phyloP scores from a whole-genome alignment of 2,329 filamentous ascomycete species.

The Epichloe uncinata region DNA sequence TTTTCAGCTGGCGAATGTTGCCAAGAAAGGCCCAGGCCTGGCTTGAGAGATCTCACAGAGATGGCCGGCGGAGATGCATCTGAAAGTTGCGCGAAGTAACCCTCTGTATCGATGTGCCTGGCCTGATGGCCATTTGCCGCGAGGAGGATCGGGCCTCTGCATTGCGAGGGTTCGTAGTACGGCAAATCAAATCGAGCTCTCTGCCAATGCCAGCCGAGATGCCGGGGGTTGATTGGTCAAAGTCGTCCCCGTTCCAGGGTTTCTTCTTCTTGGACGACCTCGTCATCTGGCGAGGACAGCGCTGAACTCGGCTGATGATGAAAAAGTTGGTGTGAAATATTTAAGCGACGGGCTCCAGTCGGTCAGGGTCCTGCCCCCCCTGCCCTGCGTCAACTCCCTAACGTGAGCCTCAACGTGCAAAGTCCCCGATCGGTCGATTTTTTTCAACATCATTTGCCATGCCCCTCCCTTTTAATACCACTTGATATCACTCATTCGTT shows the following conservation, averaged over 20 bases:
- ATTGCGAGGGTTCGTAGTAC: no score
- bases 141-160: no score
- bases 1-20: no score
- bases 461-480: no score
- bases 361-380: background rate
- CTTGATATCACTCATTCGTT: no score
- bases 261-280: background rate
- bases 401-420: no score
- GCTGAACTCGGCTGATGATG: background rate
- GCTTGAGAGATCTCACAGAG: slow-evolving; percentile 1
- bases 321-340: background rate
- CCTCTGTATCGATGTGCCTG: background rate
- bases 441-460: no score
- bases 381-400: no score
- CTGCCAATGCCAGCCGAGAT: background rate
- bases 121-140: background rate
- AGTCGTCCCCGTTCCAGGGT: background rate
- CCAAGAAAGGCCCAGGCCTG: background rate
- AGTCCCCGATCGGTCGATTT: no score
- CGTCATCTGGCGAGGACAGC: background rate
- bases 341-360: background rate
- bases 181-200: background rate
- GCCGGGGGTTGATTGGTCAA: background rate
- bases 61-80: background rate
- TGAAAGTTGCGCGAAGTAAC: background rate